Evolutionary conservation across 306 rosid species (phyloP), one percentile per base, ranked within the genome.

Genomic region (Rosa chinensis): DNA sequence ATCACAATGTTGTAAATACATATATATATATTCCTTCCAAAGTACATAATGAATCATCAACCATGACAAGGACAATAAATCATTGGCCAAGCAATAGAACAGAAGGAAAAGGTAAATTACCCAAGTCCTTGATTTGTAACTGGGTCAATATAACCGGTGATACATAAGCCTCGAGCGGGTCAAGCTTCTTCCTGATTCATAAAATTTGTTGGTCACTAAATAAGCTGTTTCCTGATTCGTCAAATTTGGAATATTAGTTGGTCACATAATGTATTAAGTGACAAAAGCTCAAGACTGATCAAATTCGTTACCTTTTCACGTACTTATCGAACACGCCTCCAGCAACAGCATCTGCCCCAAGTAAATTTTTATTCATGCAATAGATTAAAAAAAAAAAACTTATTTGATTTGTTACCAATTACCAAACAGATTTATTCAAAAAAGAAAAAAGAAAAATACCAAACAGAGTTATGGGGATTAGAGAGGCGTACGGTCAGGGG

Each of bases 101-200:
- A n/a, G 28, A 8, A 53, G 11, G 62, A 55, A 25, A 77, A 59
- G 25, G 79, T 23, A 70, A 73, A 70, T 75, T 89, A 92, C 98
- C 98, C 74, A 92, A 87, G 83, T 95, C 99, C 89, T 86, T 82
- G 86, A 95, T 82, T 85, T 92, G 99, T 12, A 91, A 89, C 89
- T 89, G 84, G 78, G 94, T 90, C 79, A 92, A 86, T 77, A 95
- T 91, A 81, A 91, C 90, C 80, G 94, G 92, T 9, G 98, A 94
- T 66, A 91, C 90, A 83, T 95, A 92, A 72, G 83, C 84, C 85
- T 91, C 99, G 70, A 94, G 89, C 72, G 97, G 97, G 53, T 92
- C 95, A 66, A 95, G 97, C 87, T 87, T 95, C 81, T 92, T 95
- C 86, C 97, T 87, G 82, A 25, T 44, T 76, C 44, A 83, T 72